These are phyloP conservation scores for Hyphopichia pseudoburtonii DNA, from an alignment of 1,139 yeast genomes.

Conservation along the genomic window DNA sequence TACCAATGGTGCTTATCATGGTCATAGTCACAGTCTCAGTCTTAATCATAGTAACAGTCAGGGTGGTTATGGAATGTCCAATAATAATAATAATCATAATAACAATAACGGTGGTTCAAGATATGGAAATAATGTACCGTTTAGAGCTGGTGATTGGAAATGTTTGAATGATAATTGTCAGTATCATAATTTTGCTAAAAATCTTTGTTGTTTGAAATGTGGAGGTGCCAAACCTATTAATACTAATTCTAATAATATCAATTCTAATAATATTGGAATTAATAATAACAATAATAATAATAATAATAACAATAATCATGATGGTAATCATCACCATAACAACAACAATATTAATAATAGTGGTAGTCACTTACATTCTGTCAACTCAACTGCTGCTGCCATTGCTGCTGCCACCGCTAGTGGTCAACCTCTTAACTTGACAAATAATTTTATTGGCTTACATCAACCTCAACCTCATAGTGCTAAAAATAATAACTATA, in stretches of 20 bases:
- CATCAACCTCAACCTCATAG: constrained; percentile 33
- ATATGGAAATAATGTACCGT: constrained; percentile 61
- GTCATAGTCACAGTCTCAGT: neutral
- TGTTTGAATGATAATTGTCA: constrained; percentile 76
- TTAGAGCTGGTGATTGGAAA: constrained; percentile 97
- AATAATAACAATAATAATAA: constrained; percentile 3
- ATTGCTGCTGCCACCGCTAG: constrained; percentile 56
- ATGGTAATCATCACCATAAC: constrained; percentile 2
- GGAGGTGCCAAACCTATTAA: constrained; percentile 71
- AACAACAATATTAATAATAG: neutral
- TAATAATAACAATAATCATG: neutral
- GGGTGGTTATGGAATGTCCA: constrained; percentile 6
- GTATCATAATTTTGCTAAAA: constrained; percentile 93
- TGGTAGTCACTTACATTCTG: constrained; percentile 27
- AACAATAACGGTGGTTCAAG: constrained; percentile 5
- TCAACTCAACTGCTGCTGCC: constrained; percentile 50
- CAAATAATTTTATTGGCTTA: constrained; percentile 25
- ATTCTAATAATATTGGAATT: constrained; percentile 5
- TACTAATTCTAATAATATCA: constrained; percentile 24
- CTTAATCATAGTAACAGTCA: constrained; percentile 5
- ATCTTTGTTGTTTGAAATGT: constrained; percentile 81
- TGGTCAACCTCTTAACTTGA: constrained; percentile 46
- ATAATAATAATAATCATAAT: constrained; percentile 16
- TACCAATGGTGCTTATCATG: constrained; percentile 3
- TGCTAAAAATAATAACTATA: constrained; percentile 7